Base-by-base conservation (phyloP, 1,284 basidiomycete genomes). In the Boletus albobrunnescens region DNA sequence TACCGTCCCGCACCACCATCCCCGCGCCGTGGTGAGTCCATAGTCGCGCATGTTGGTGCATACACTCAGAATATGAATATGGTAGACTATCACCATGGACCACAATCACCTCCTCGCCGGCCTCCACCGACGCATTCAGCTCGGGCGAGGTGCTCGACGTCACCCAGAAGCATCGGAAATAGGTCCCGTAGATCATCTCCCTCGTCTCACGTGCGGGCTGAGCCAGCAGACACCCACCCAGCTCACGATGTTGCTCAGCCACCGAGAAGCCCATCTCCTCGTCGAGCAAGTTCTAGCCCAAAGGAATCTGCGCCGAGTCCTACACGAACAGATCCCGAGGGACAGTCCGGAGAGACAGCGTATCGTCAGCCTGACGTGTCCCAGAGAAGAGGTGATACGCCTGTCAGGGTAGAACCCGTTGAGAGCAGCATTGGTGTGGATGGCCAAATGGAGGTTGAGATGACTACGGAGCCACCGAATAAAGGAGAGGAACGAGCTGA, bases 181-280 rank as follows among this genome's bases (percentile, higher is more conserved):
- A 50, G 58, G 44, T 64, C 58, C 35, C 58, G 56, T 10, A 59
- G 49, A 49, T 61, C 59, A 4, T 63, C 61, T 0, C 44, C 57
- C 33, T 3, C 50, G 52, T 38, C 63, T 51, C 49, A 56, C 26
- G 36, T 30, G 22, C 56, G 43, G 17, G 45, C 33, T 6, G 61
- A 64, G 41, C 46, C 32, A n/a, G 26, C 16, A 23, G 48, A 59
- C 28, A 16, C 36, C 19, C 44, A 37, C 36, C 37, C 37, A 31
- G 32, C 52, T 20, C 52, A 38, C 31, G 61, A 58, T 23, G 8
- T 36, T 24, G 38, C 44, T 23, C 46, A 37, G 16, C 48, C 32
- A 14, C 47, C 50, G 9, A 50, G 12, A 20, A 60, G 50, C 16
- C 48, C 48, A 7, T 47, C 63, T n/a, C 50, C 49, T 32, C 52